Conservation (phyloP, 495 filamentous ascomycete species). For the Ramalina peruviana region DNA sequence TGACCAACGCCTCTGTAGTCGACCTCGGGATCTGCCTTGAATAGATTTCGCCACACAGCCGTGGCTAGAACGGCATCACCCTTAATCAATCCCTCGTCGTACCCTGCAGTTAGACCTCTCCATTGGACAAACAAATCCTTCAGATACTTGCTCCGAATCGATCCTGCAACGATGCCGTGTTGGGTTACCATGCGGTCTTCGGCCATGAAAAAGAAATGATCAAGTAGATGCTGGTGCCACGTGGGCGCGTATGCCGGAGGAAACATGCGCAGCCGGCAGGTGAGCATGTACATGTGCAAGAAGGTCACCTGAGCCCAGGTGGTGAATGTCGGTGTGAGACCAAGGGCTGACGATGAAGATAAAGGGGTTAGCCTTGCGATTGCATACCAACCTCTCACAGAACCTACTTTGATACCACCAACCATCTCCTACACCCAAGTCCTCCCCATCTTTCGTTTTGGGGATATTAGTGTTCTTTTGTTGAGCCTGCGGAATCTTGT, state of each 20-base stretch:
- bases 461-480: constrained; percentile 42
- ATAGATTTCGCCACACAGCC: constrained; percentile 89
- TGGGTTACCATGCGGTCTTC: constrained; percentile 71
- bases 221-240: constrained; percentile 66
- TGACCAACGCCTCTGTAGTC: constrained; percentile 57
- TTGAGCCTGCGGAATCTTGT: constrained; percentile 46
- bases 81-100: constrained; percentile 74
- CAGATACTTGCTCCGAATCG: constrained; percentile 67
- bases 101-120: constrained; percentile 67
- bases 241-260: constrained; percentile 42
- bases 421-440: constrained; percentile 58
- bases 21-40: constrained; percentile 50
- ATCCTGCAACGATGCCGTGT: constrained; percentile 51
- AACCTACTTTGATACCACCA: constrained; percentile 74
- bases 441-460: constrained; percentile 55
- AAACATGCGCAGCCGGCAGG: constrained; percentile 69
- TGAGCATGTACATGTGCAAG: constrained; percentile 86
- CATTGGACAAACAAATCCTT: constrained; percentile 89
- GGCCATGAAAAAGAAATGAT: constrained; percentile 87
- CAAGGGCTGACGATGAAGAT: constrained; percentile 30
- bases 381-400: neutral
- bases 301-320: constrained; percentile 94
- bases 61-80: constrained; percentile 75
- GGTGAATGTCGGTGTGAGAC: constrained; percentile 68
- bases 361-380: neutral